Evolutionary conservation across 495 filamentous ascomycete genomes (phyloP), one percentile per base, ranked within the genome.

Genomic region (Aspergillus incahuasiensis): DNA sequence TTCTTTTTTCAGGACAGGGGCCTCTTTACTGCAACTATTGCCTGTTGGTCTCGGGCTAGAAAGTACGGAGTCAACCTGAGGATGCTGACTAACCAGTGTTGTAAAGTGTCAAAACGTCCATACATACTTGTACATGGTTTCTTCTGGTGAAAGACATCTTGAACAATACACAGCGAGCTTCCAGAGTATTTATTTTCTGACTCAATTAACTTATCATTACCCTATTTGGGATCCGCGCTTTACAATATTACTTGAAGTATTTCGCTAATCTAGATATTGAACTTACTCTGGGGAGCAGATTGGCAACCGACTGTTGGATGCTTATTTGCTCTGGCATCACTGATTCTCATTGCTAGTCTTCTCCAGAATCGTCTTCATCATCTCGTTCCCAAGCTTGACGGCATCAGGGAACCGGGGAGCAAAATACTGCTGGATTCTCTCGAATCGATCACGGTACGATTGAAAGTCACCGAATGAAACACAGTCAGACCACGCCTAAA

Each of bases 331-430:
- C 38, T 40, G 34, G 22, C 19, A 20, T 52, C 48, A 56, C 28
- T 32, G 4, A 21, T 43, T 56, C 6, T 52, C 59, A 35, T 58
- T 43, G n/a, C 55, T 66, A 16, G 83, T 89, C 75, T 91, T 92
- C 73, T 91, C 90, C 56, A 96, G 70, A 48, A 98, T 95, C 12
- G 90, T 92, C 77, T 85, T 89, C 70, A 97, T 95, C 94, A 98
- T 98, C 63, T 92, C 87, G 65, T 97, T 95, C 5, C 94, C 94
- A 19, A 98, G 75, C 65, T 80, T 85, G 20, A 83, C 86, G 6
- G 94, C 92, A 60, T 91, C 91, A 1, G 82, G 78, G 68, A 97
- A 97, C 45, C 92, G 75, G 5, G 89, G 88, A 68, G 89, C 83
- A 73, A 98, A 98, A 77, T 96, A 97, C 62, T 75, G 73, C 68